These are phyloP conservation scores for Primulina huaijiensis DNA, from an alignment of 257 asterid genomes.

Conservation along the genomic window DNA sequence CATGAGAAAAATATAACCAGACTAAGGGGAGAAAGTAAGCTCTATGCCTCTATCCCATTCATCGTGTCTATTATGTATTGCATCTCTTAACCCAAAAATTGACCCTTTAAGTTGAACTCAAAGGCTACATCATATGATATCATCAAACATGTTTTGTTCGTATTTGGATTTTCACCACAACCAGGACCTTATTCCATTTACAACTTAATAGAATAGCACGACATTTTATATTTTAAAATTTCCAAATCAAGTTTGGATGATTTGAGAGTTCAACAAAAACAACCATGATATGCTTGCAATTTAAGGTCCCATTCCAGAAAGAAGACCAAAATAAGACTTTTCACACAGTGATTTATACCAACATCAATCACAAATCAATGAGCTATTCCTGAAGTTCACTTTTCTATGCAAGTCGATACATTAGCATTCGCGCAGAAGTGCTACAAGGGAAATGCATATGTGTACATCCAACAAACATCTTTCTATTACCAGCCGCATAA, in stretches of 20 bases:
- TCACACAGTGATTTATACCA: not conserved
- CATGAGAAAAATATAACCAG: not conserved
- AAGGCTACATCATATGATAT: not conserved
- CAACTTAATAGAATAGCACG: too few relatives aligned
- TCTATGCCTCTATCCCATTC: not conserved
- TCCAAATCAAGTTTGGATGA: not conserved
- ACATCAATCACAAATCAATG: not conserved
- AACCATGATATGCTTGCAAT: not conserved
- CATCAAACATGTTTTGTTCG: not conserved
- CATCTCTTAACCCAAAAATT: conserved; percentile 17
- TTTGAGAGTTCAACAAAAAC: not conserved
- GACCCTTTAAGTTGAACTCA: not conserved
- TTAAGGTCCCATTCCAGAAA: not conserved
- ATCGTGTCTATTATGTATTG: not conserved
- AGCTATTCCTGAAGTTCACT: not conserved
- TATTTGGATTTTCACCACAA: not conserved
- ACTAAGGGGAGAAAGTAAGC: conserved; percentile 3
- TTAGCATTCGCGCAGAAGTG: not conserved
- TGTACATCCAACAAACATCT: not conserved
- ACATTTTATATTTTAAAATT: too few relatives aligned
- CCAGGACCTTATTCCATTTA: not conserved
- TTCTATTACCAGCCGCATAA: not conserved
- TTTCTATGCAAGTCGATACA: not conserved
- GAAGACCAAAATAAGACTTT: not conserved
- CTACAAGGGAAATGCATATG: not conserved